Base-by-base conservation (phyloP, 805 yeast genomes). In the Diddensiella santjacobensis region DNA sequence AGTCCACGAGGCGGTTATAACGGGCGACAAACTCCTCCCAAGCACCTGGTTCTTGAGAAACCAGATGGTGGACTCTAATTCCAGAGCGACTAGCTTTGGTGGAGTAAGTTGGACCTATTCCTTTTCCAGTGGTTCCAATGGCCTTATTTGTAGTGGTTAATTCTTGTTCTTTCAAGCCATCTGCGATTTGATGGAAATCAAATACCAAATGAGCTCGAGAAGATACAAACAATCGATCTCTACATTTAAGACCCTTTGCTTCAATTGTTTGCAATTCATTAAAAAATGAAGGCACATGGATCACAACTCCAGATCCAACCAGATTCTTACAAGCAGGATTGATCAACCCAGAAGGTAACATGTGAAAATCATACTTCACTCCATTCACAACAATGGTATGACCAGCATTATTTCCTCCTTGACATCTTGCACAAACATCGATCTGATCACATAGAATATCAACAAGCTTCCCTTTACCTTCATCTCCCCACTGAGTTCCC, bases 401-500 rank as follows among this genome's bases (percentile, higher is more conserved):
- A 30, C 99, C 99, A 23, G 99, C 99, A 66, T 93, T 93, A 75
- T 93, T 93, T 64, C 99, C 99, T 70, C 99, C 99, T 66, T 69
- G 74, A 71, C 98, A 91, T 68, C 99, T 80, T 23, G 98, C 97
- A 68, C 97, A 95, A 37, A 93, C 91, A 59, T 93, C 98, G 60
- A 93, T 84, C 58, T 87, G 82, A 62, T 91, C 98, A 71, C 98
- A 95, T 45, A 93, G 77, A 48, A 93, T 74, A 67, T 93, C 99
- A 43, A 93, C 99, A 50, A 93, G 78, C 71, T 93, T 93, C 50
- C 99, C 99, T 68, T 93, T 93, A 66, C 99, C 99, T 80, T 93
- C 99, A 66, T 93, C 99, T 56, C 99, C 99, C 99, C 99, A 93
- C 72, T 93, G 99, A 71, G 98, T 75, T 51, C 99, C 99, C 62